phyloP scores from a whole-genome alignment of 495 filamentous ascomycete genomes.

The Ascobolus immersus region DNA sequence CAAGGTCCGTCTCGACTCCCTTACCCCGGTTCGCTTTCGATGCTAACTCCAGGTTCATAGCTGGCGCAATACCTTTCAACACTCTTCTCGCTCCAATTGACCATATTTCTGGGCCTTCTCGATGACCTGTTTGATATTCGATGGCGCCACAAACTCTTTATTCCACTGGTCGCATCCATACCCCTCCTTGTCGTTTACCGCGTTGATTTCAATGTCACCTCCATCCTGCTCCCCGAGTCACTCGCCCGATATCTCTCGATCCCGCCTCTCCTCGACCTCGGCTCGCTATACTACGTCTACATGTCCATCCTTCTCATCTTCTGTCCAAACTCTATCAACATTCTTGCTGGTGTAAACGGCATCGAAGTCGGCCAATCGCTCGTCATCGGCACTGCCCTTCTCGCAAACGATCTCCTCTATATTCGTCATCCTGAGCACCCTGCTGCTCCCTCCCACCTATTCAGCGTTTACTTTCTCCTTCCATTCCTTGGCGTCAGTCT shows the following conservation, averaged over 20 bases:
- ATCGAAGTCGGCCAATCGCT: slow-evolving; percentile 89
- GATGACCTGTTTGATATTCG: slow-evolving; percentile 96
- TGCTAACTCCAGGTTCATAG: slow-evolving; percentile 20
- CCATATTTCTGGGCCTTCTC: slow-evolving; percentile 71
- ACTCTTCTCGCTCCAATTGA: slow-evolving; percentile 66
- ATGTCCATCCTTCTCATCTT: slow-evolving; percentile 92
- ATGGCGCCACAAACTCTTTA: slow-evolving; percentile 96
- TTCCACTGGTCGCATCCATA: slow-evolving; percentile 79
- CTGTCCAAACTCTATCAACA: slow-evolving; percentile 96
- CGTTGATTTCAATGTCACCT: slow-evolving; percentile 90
- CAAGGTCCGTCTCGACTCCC: slow-evolving; percentile 33
- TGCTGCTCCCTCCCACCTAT: slow-evolving; percentile 82
- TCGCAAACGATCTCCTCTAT: slow-evolving; percentile 59
- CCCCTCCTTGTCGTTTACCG: slow-evolving; percentile 94
- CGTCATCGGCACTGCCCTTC: slow-evolving; percentile 60
- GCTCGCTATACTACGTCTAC: slow-evolving; percentile 79
- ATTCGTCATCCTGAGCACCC: slow-evolving; percentile 68
- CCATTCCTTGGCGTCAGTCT: slow-evolving; percentile 81
- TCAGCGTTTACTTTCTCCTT: slow-evolving; percentile 79
- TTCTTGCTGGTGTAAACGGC: slow-evolving; percentile 88
- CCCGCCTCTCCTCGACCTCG: slow-evolving; percentile 64
- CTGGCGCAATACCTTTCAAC: slow-evolving; percentile 88
- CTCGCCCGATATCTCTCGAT: slow-evolving; percentile 64
- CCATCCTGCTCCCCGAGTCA: slow-evolving; percentile 66
- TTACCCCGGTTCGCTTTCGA: slow-evolving; percentile 2